Evolutionary conservation across 2,329 filamentous ascomycete genomes (phyloP), one percentile per base, ranked within the genome.

Genomic region (Clarireedia paspali): DNA sequence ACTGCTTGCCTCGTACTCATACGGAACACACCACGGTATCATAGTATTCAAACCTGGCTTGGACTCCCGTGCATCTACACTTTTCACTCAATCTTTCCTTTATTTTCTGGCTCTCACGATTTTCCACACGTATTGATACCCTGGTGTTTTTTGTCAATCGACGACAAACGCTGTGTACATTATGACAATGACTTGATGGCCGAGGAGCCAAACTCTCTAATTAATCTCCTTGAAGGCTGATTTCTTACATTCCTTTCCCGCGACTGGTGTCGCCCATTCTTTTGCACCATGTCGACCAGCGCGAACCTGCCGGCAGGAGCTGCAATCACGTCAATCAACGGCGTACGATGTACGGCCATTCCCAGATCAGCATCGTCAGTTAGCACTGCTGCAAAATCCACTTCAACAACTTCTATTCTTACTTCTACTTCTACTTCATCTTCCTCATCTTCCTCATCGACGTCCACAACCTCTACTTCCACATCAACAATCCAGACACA

Each of bases 271-370:
- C 63, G 63, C 62, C 53, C 58, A 59, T 61, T 59, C 38, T 47
- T 55, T 57, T 59, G 62, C 63, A 70, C 62, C 57, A 79, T 80
- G 77, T 73, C 67, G 60, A 66, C 62, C 23, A 61, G 54, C 49
- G 53, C 63, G 49, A 66, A 62, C 66, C 72, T 78, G 66, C 73
- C 72, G 60, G 67, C 69, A 64, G 74, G 76, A 65, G 74, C 74
- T 58, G 75, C 76, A 58, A 73, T 78, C 57, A 81, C 77, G 54
- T 75, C 68, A 49, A 71, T 80, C 54, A 68, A 73, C 56, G 77
- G 77, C 51, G 76, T 73, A 66, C 73, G 74, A 68, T 81, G 80
- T 71, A 82, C 79, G 63, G 78, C 75, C 58, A 71, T 81, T 60
- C 78, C 77, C 48, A 76, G 67, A 63, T 53, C 63, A 45, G 30